Base-by-base conservation (phyloP, 1,284 basidiomycete genomes). In the Heterobasidion annosum region DNA sequence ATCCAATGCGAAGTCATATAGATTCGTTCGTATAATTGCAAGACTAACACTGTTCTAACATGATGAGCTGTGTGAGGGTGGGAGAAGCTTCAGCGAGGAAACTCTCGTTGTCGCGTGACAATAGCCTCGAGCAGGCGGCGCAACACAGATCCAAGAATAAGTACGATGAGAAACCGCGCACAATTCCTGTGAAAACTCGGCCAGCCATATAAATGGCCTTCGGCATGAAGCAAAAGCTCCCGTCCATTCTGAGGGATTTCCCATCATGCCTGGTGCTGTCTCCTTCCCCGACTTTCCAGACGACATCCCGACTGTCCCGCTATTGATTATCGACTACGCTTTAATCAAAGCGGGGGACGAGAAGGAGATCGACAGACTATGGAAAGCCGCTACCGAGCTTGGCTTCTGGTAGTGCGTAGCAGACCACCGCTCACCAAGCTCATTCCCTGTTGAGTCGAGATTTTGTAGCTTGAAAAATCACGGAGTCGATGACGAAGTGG, bases 401-500 rank as follows among this genome's bases (percentile, higher is more conserved):
- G 51, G 51, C 8, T 52, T 52, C 51, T 52, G 51, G 51, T 52
- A 52, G 51, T 52, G 16, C n/a, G 51, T 52, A 40, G 3, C 25
- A 25, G 25, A 25, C 3, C 25, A 25, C 25, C 25, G 25, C 25
- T 3, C 25, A 4, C 25, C 4, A 4, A 25, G 25, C 25, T 25
- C 0, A 4, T 25, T 25, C 3, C 5, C 3, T 4, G 25, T 25
- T 25, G 25, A 25, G 25, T 25, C 25, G 25, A 4, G 25, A 25
- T 33, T 4, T 34, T 43, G 18, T 16, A 54, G 52, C 32, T 33
- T 54, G 2, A 54, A 50, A 10, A 70, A 71, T 56, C 68, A 71
- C 52, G 69, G 68, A 8, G 64, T 61, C n/a, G 67, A 70, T 16
- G 62, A 54, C 7, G 64, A 66, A 34, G 67, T 63, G 1, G 56